These are phyloP conservation scores for Daldinia caldariorum DNA, from an alignment of 495 filamentous ascomycete species.

Conservation along the genomic window DNA sequence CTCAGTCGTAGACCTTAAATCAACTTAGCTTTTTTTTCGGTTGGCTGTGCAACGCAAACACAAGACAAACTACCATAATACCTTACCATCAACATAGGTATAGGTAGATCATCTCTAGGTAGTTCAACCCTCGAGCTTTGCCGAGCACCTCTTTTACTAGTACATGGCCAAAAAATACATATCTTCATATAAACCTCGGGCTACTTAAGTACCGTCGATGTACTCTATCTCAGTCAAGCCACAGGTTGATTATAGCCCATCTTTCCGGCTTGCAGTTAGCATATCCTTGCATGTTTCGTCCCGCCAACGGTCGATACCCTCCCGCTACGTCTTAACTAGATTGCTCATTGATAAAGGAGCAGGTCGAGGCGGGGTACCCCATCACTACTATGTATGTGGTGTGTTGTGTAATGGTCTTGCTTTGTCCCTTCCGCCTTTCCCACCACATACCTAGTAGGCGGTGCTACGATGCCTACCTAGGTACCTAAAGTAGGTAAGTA, in stretches of 20 bases:
- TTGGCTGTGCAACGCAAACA: constrained; percentile 19
- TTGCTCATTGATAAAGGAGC: constrained; percentile 5
- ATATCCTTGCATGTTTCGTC: constrained; percentile 29
- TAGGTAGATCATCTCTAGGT: neutral
- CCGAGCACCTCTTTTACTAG: neutral
- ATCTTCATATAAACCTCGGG: neutral
- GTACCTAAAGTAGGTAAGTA: no score
- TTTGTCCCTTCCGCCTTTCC: neutral
- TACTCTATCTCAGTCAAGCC: constrained; percentile 17
- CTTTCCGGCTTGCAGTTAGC: neutral
- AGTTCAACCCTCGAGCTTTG: neutral
- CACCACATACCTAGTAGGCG: neutral
- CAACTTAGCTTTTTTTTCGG: neutral
- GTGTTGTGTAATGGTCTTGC: constrained; percentile 12
- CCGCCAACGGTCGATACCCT: constrained; percentile 33
- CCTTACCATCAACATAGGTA: neutral
- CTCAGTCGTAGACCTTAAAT: constrained; percentile 3
- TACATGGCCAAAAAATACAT: neutral
- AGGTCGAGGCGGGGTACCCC: constrained; percentile 14
- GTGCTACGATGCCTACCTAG: constrained; percentile 5
- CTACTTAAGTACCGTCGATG: neutral
- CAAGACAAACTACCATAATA: neutral
- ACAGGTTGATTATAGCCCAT: neutral
- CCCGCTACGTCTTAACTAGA: constrained; percentile 24
- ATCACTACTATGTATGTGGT: constrained; percentile 13